phyloP scores from a whole-genome alignment of 176 grass and related monocot genomes.

The sorghum (Sorghum bicolor) region Sorghum_bicolor_NCBIv3 NC_012873.2:56161501-56162000 shows the following conservation, averaged over 20 bases:
- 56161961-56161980: neutral
- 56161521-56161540: neutral
- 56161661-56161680: neutral
- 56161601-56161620: neutral
- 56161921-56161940: neutral
- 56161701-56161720: too few species aligned
- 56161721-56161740: too few species aligned
- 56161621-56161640: neutral
- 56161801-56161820: neutral
- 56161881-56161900: slow-evolving; percentile 1
- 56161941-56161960: neutral
- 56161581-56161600: neutral
- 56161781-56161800: neutral
- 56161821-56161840: neutral
- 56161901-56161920: neutral
- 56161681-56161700: neutral
- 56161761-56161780: too few species aligned
- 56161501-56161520: neutral
- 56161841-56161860: neutral
- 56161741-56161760: too few species aligned
- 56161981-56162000: neutral
- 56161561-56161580: neutral
- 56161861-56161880: neutral
- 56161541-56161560: neutral
- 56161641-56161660: neutral